Conservation (phyloP, 75 land plant genomes). For the Selaginella tamariscina region DNA sequence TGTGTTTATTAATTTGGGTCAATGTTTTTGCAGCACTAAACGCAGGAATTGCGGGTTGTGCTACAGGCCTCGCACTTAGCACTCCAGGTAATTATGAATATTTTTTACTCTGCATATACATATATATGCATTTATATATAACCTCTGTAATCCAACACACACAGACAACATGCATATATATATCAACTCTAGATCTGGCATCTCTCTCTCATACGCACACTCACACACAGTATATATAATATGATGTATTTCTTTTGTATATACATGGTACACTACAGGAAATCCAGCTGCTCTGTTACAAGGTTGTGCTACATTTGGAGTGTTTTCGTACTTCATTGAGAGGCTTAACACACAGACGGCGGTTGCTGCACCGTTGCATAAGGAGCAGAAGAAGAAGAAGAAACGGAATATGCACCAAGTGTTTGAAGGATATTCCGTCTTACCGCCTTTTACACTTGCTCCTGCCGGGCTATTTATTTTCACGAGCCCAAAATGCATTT, state of each 20-base stretch:
- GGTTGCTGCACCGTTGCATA: slow-evolving; percentile 32
- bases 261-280: slow-evolving; percentile 61
- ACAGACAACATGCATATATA: neutral
- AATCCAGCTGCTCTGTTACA: slow-evolving; percentile 60
- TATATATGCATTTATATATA: too few relatives aligned
- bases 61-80: slow-evolving; percentile 86
- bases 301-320: slow-evolving; percentile 78
- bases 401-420: neutral
- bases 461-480: too few relatives aligned
- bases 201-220: neutral
- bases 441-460: slow-evolving; percentile 58
- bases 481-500: neutral
- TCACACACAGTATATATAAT: neutral
- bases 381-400: neutral
- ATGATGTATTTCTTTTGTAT: neutral
- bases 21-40: slow-evolving; percentile 50
- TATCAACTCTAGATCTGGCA: neutral
- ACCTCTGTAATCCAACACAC: neutral
- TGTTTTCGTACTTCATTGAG: slow-evolving; percentile 74
- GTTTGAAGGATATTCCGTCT: slow-evolving; percentile 17
- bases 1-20: too few relatives aligned
- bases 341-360: slow-evolving; percentile 59
- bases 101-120: too few relatives aligned
- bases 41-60: slow-evolving; percentile 95
- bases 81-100: slow-evolving; percentile 97